Evolutionary conservation across 139 green algal genomes (phyloP).

Genomic region (Astrephomene gubernaculifera): DNA sequence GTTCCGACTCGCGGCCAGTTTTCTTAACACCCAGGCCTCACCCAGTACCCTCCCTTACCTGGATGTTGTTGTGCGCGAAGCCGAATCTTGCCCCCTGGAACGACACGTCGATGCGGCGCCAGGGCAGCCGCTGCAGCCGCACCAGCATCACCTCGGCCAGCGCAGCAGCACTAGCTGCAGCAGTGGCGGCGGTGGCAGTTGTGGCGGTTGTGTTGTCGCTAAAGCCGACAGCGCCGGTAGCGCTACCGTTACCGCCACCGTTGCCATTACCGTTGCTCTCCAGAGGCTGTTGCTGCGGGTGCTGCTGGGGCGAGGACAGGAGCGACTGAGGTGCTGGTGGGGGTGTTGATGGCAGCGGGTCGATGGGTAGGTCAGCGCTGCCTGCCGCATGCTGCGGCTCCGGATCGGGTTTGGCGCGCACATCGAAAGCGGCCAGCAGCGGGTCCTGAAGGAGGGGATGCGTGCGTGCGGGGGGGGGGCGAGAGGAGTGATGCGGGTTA

Average conservation of each 20-base stretch:
- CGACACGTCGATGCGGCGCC: slow-evolving; percentile 84
- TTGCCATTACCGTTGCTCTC: background rate
- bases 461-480: background rate
- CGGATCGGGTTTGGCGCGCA: background rate
- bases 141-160: slow-evolving; percentile 62
- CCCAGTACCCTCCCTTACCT: slow-evolving; percentile 49
- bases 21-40: no score
- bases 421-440: slow-evolving; percentile 50
- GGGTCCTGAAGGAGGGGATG: slow-evolving; percentile 30
- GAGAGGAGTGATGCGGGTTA: no score
- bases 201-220: no score
- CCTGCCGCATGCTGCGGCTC: background rate
- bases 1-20: no score
- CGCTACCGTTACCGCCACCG: background rate
- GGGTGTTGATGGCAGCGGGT: background rate
- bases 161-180: no score
- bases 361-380: background rate
- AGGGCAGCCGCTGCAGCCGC: slow-evolving; percentile 73
- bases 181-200: no score
- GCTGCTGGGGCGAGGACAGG: background rate
- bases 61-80: slow-evolving; percentile 77
- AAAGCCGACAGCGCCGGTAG: background rate
- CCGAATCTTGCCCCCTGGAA: slow-evolving; percentile 56
- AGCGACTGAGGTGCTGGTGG: background rate
- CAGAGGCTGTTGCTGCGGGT: background rate